These are phyloP conservation scores for Ustilago hordei DNA, from an alignment of 1,284 basidiomycete genomes.

Conservation along the genomic window DNA sequence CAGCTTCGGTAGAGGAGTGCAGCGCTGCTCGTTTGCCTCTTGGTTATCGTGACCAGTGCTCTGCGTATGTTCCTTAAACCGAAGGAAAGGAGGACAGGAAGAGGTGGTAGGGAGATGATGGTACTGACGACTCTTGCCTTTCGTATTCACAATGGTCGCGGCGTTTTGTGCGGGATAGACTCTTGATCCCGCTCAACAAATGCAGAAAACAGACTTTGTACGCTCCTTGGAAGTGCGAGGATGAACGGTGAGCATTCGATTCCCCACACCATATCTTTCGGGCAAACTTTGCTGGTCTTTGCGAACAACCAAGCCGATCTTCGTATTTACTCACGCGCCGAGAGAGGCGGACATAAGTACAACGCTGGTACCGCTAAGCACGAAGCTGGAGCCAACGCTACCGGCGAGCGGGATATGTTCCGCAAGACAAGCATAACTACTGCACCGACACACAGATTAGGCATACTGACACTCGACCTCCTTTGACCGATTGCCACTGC, in stretches of 20 bases:
- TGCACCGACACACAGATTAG: background rate
- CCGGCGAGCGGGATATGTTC: background rate
- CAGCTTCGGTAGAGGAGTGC: slow-evolving; percentile 85
- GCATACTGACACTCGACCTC: slow-evolving; percentile 12
- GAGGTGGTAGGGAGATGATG: background rate
- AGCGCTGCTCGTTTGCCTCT: slow-evolving; percentile 82
- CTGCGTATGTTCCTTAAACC: slow-evolving; percentile 76
- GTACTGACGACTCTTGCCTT: slow-evolving; percentile 4
- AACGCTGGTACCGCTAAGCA: background rate
- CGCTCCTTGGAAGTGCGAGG: slow-evolving; percentile 84
- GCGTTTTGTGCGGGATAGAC: slow-evolving; percentile 71
- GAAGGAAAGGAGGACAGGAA: background rate
- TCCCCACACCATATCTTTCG: too few relatives aligned
- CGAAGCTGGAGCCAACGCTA: background rate
- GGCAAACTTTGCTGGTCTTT: background rate
- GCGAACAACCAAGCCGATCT: background rate
- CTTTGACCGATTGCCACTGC: background rate
- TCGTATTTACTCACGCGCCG: background rate
- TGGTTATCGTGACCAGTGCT: slow-evolving; percentile 89
- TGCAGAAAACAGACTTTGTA: slow-evolving; percentile 81
- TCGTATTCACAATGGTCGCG: background rate
- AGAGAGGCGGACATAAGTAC: too few relatives aligned
- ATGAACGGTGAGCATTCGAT: slow-evolving; percentile 74
- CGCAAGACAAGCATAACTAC: background rate
- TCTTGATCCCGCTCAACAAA: slow-evolving; percentile 85